Conservation (phyloP, 441 rosid species). For the Gossypium armourianum region DNA sequence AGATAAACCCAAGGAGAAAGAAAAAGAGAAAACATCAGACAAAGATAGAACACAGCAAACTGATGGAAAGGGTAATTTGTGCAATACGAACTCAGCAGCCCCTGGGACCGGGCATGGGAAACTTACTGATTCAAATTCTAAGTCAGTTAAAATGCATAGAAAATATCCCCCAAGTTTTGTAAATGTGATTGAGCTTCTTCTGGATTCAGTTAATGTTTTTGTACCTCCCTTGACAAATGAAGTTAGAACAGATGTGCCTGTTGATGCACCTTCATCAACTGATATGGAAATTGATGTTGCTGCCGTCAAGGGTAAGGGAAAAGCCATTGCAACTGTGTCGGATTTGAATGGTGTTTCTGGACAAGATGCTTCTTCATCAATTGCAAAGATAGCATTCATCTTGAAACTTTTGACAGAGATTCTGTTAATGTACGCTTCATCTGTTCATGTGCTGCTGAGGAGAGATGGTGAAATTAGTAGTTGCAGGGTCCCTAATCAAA, state of each 20-base stretch:
- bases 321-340: slow-evolving; percentile 56
- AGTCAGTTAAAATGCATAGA: slow-evolving; percentile 57
- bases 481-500: slow-evolving; percentile 47
- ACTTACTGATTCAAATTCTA: slow-evolving; percentile 46
- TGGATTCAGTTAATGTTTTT: slow-evolving; percentile 58
- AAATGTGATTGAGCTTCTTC: slow-evolving; percentile 75
- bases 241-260: slow-evolving; percentile 23
- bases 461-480: slow-evolving; percentile 67
- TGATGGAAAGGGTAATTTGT: slow-evolving; percentile 56
- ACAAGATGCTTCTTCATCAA: slow-evolving; percentile 60
- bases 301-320: slow-evolving; percentile 72
- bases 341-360: slow-evolving; percentile 43
- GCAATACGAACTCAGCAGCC: slow-evolving; percentile 24
- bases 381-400: slow-evolving; percentile 79
- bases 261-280: slow-evolving; percentile 37
- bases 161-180: slow-evolving; percentile 75
- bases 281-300: slow-evolving; percentile 93
- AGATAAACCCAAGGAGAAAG: slow-evolving; percentile 63
- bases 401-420: slow-evolving; percentile 90
- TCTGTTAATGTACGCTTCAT: slow-evolving; percentile 69
- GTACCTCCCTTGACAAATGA: slow-evolving; percentile 59
- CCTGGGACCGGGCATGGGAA: slow-evolving; percentile 43
- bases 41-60: slow-evolving; percentile 45
- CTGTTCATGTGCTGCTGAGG: slow-evolving; percentile 71
- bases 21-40: slow-evolving; percentile 53